phyloP scores from a whole-genome alignment of 1,139 yeast genomes.

The Debaryomyces subglobosus region DNA sequence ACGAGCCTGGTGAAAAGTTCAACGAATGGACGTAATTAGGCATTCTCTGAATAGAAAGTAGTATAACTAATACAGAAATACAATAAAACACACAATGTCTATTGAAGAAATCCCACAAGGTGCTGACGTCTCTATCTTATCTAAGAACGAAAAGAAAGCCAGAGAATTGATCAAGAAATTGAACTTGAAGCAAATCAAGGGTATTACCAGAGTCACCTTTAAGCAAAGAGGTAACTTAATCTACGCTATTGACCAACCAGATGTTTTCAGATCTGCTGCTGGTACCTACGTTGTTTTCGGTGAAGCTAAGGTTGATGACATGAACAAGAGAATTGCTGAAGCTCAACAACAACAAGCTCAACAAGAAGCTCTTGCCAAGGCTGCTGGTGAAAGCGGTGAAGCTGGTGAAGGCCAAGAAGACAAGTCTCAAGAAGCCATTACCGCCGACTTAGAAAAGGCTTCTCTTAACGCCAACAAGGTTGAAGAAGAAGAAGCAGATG shows the following conservation, averaged over 20 bases:
- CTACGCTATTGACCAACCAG: constrained; percentile 92
- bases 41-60: not conserved
- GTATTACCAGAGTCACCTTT: constrained; percentile 94
- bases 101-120: constrained; percentile 80
- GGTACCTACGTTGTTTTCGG: constrained; percentile 97
- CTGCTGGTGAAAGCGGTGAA: constrained; percentile 40
- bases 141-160: constrained; percentile 96
- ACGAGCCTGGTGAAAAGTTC: not conserved
- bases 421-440: constrained; percentile 76
- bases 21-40: not conserved
- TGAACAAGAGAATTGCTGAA: constrained; percentile 77
- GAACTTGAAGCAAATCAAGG: constrained; percentile 88
- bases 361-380: constrained; percentile 71
- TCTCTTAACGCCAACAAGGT: constrained; percentile 51
- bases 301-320: constrained; percentile 94
- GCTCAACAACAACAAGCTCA: constrained; percentile 50
- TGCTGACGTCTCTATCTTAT: constrained; percentile 80
- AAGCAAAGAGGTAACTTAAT: constrained; percentile 92
- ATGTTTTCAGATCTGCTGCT: constrained; percentile 91
- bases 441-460: constrained; percentile 89
- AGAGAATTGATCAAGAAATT: constrained; percentile 88
- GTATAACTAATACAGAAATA: not conserved
- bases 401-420: constrained; percentile 28
- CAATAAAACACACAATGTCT: constrained; percentile 39
- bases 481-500: constrained; percentile 59